Percentiles rank a stretch among this genome's conserved stretches.
Evolutionary conservation across 495 filamentous ascomycete genomes (phyloP).

Genomic region (Aspergillus baeticus): DNA sequence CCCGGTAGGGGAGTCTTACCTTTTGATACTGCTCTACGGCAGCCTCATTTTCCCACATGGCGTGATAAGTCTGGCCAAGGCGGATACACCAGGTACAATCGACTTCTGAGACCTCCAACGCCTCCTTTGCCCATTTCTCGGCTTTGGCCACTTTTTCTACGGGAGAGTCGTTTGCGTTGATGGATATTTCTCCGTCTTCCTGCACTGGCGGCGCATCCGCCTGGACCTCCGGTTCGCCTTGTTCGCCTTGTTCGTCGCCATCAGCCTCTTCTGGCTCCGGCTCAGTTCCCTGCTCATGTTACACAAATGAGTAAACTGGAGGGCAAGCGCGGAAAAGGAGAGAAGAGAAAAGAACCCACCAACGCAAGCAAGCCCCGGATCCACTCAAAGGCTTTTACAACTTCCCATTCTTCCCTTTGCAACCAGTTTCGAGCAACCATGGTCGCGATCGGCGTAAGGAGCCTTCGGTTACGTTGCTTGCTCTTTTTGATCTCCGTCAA

Average conservation of each 20-base stretch:
- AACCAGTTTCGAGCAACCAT: constrained; percentile 14
- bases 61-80: constrained; percentile 1
- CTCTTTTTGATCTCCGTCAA: constrained; percentile 3
- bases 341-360: constrained; percentile 5
- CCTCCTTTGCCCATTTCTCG: constrained; percentile 10
- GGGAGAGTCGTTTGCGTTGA: background rate
- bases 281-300: background rate
- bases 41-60: background rate
- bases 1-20: background rate
- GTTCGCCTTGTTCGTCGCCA: background rate
- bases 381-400: background rate
- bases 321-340: background rate
- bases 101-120: background rate
- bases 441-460: constrained; percentile 13
- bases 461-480: constrained; percentile 1
- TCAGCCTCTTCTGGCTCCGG: background rate
- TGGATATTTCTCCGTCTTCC: background rate
- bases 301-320: background rate
- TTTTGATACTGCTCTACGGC: constrained; percentile 14
- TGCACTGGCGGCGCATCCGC: background rate
- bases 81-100: constrained; percentile 11
- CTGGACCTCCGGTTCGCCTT: background rate
- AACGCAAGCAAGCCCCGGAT: too few species aligned
- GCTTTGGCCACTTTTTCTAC: background rate
- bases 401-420: constrained; percentile 1